Evolutionary conservation across 805 yeast genomes (phyloP), one percentile per base, ranked within the genome.

Genomic region (Spencermartinsiella europaea): DNA sequence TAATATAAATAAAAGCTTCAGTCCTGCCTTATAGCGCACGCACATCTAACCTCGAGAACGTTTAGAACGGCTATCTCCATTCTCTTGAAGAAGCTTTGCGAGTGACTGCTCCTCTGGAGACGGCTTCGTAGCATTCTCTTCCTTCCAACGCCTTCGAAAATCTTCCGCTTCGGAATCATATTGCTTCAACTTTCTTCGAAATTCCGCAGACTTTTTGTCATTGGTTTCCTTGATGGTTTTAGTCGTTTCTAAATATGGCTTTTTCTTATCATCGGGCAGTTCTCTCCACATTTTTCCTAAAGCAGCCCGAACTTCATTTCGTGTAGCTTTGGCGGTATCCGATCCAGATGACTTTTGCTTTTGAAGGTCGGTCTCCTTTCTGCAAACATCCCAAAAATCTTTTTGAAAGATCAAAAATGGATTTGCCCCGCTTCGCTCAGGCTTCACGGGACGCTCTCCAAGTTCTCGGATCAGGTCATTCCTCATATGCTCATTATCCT

Each of bases 231-330:
- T 65, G 42, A 64, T 63, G 25, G 51, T 55, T 40, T 58, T 59
- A 16, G 70, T 63, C 28, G 53, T 52, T 39, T 62, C 64, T n/a
- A 67, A 49, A 47, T 67, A 67, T 0, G 72, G 72, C 34, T 54
- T 54, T 44, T 67, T 63, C 36, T 64, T 62, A 2, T 50, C 61
- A 8, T 64, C 69, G 1, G 70, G 65, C 17, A 68, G 51, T 19
- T 63, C 67, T 28, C 71, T 57, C 73, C 73, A 69, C 56, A 65
- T 65, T 42, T 62, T 62, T 21, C 72, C 72, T 21, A 69, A 58
- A 0, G 66, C 58, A 1, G 69, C 65, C 1, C 72, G 60, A 16
- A 69, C 69, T 48, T 69, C 73, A 40, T 68, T 63, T 15, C 70
- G 61, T 4, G 69, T 53, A 1, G 71, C 71, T 22, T 52, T 46